These are phyloP conservation scores for Aspergillus brasiliensis DNA, from an alignment of 2,329 filamentous ascomycete species.

Conservation along the genomic window DNA sequence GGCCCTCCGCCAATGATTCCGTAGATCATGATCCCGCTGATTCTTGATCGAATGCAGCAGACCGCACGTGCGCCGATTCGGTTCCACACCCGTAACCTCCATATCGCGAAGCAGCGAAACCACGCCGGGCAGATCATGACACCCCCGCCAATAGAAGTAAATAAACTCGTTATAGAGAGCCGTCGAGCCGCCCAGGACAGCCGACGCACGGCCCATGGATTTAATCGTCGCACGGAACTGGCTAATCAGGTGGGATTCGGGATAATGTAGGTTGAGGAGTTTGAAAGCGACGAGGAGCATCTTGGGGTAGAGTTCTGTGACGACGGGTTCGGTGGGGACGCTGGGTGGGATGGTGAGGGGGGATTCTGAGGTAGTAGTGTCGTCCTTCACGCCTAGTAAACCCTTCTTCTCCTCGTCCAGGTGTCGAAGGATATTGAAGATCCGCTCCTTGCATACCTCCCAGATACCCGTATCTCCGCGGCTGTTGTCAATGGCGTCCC, in stretches of 20 bases:
- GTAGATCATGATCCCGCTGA: conserved; percentile 28
- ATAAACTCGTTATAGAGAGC: conserved; percentile 50
- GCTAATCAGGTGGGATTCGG: conserved; percentile 42
- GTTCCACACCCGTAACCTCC: conserved; percentile 45
- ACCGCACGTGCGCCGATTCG: conserved; percentile 35
- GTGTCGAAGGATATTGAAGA: conserved; percentile 42
- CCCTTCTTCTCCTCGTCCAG: conserved; percentile 21
- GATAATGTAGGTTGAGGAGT: conserved; percentile 43
- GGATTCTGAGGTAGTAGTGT: neutral
- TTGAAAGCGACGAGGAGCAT: conserved; percentile 45
- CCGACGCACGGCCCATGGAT: conserved; percentile 43
- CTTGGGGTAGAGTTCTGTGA: conserved; percentile 44
- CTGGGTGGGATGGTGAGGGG: conserved; percentile 34
- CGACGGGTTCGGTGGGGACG: conserved; percentile 34
- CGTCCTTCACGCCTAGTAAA: neutral
- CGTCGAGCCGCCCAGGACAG: conserved; percentile 45
- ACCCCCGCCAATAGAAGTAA: conserved; percentile 45
- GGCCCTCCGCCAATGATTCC: conserved; percentile 13
- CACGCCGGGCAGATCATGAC: conserved; percentile 44
- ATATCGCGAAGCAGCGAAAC: conserved; percentile 46
- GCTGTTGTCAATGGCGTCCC: conserved; percentile 28
- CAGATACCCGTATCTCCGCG: conserved; percentile 40
- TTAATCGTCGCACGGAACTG: conserved; percentile 45
- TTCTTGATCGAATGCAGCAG: conserved; percentile 35
- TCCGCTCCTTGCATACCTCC: conserved; percentile 41